Percentiles rank a stretch among this genome's conserved stretches.
Evolutionary conservation across 352 stramenopile genomes (phyloP).

Genomic region (Phytophthora palmivora): DNA sequence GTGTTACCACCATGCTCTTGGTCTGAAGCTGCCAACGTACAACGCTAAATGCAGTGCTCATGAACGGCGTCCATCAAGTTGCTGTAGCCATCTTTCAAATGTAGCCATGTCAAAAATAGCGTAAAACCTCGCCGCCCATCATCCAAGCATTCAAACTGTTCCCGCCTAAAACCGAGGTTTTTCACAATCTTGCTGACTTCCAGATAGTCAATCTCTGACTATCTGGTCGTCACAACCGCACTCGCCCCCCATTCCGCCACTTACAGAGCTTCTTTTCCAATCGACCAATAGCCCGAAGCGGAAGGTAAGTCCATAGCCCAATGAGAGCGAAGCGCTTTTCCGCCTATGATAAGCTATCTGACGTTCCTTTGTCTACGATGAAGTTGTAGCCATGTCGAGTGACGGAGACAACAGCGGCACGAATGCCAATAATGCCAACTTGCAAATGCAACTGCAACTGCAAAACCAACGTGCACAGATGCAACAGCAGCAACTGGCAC

Average conservation of each 20-base stretch:
- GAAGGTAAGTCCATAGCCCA: constrained; percentile 50
- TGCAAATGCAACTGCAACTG: constrained; percentile 89
- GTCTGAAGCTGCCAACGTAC: background rate
- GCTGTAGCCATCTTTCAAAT: constrained; percentile 14
- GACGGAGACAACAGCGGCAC: constrained; percentile 35
- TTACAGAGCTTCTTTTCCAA: constrained; percentile 1
- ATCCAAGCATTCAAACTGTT: constrained; percentile 16
- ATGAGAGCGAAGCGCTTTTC: constrained; percentile 80
- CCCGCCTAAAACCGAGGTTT: constrained; percentile 10
- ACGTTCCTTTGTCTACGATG: constrained; percentile 6
- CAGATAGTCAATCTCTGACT: background rate
- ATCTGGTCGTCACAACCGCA: background rate
- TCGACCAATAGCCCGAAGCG: constrained; percentile 39
- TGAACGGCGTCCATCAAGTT: constrained; percentile 8
- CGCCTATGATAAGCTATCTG: constrained; percentile 66
- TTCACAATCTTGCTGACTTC: background rate
- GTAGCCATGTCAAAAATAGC: constrained; percentile 24
- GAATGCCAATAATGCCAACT: constrained; percentile 54
- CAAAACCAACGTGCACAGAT: constrained; percentile 89
- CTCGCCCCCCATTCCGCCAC: background rate
- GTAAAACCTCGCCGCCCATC: constrained; percentile 21
- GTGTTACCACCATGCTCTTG: constrained; percentile 3
- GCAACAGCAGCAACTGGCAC: constrained; percentile 87
- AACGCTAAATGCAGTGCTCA: constrained; percentile 6
- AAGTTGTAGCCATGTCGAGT: constrained; percentile 54